These are phyloP conservation scores for Nicotiana attenuata DNA, from an alignment of 257 asterid species.

Conservation along the genomic window DNA sequence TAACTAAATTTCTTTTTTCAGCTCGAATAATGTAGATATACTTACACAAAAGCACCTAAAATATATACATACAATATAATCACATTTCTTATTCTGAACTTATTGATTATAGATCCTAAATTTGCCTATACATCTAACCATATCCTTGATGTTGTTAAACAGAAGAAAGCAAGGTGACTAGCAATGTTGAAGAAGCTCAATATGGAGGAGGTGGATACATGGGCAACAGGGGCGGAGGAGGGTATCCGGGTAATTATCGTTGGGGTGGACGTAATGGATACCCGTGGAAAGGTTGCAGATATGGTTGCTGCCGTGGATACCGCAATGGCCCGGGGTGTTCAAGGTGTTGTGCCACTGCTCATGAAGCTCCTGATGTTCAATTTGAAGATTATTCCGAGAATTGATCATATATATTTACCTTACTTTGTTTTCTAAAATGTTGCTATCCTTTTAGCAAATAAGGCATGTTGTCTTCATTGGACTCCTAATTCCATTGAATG, in stretches of 20 bases:
- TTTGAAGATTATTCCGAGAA: neutral
- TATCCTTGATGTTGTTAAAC: neutral
- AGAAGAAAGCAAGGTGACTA: neutral
- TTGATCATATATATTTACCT: neutral
- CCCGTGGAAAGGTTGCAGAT: slow-evolving; percentile 5
- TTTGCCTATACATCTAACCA: too few species aligned
- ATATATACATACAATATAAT: too few species aligned
- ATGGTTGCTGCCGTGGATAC: slow-evolving; percentile 7
- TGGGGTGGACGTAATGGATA: neutral
- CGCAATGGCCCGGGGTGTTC: neutral
- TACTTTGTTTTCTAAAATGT: neutral
- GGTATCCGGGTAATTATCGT: neutral
- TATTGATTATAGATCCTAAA: too few species aligned
- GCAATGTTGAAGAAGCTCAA: neutral
- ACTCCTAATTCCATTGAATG: neutral
- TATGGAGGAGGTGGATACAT: neutral
- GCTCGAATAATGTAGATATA: too few species aligned
- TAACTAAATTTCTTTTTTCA: too few species aligned
- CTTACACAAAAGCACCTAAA: too few species aligned
- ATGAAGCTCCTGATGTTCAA: neutral
- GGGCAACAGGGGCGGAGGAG: neutral
- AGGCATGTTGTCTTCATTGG: neutral
- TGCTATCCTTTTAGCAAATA: neutral
- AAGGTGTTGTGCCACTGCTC: neutral
- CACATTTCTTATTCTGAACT: too few species aligned